Conservation (phyloP, 177 flowering plant genomes). For the Vitis hybrid region DNA sequence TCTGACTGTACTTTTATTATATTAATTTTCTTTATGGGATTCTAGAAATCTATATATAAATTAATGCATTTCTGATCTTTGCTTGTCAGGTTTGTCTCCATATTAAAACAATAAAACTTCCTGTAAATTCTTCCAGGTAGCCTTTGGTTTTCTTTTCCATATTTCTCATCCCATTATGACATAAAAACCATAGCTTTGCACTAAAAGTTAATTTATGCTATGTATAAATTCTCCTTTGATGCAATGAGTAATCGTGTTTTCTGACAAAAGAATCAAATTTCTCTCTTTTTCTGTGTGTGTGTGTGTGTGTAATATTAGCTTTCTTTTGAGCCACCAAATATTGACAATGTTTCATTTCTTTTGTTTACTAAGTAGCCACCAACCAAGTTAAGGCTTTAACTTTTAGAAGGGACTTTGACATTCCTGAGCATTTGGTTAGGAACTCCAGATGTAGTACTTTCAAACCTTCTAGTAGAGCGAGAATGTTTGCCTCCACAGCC, state of each 20-base stretch:
- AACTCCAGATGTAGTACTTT: too few relatives aligned
- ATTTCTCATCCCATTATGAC: background rate
- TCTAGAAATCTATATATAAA: conserved; percentile 2
- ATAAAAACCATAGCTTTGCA: background rate
- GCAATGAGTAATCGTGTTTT: background rate
- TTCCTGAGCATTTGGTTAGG: too few relatives aligned
- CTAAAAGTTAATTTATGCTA: background rate
- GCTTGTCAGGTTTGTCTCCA: conserved; percentile 81
- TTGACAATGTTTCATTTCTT: too few relatives aligned
- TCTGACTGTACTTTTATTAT: background rate
- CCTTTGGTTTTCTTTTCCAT: conserved; percentile 1
- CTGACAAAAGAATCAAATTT: background rate
- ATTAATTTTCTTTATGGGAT: background rate
- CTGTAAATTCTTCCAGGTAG: conserved; percentile 71
- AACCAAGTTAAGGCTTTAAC: too few relatives aligned
- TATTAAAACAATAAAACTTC: conserved; percentile 63
- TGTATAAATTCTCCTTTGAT: too few relatives aligned
- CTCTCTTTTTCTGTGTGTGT: background rate
- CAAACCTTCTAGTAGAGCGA: too few relatives aligned
- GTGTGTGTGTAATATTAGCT: background rate
- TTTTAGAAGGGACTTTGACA: too few relatives aligned
- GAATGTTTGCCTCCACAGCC: too few relatives aligned
- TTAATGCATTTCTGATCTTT: conserved; percentile 7
- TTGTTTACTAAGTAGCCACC: too few relatives aligned
- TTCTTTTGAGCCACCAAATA: too few relatives aligned